A percentile compares a stretch with the other conserved stretches of the same genome.
Evolutionary conservation across 2,329 filamentous ascomycete genomes (phyloP).

Genomic region (Fusarium lyarnte): DNA sequence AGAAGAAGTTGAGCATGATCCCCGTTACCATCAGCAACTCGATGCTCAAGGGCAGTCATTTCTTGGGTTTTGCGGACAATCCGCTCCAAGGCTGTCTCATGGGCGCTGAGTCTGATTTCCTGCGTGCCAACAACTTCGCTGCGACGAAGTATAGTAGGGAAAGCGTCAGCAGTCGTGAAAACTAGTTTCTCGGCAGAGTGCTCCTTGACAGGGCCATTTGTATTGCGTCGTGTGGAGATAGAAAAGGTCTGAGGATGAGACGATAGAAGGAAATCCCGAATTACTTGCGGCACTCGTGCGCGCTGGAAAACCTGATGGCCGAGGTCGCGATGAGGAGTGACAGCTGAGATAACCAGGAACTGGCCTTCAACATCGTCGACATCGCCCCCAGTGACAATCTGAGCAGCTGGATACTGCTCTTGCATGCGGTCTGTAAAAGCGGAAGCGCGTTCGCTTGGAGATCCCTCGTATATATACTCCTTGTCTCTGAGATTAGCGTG

Average conservation of each 20-base stretch:
- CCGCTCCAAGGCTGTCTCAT: constrained; percentile 90
- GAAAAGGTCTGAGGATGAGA: constrained; percentile 83
- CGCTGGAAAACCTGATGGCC: constrained; percentile 87
- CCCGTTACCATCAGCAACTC: constrained; percentile 76
- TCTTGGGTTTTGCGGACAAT: constrained; percentile 92
- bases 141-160: constrained; percentile 89
- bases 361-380: constrained; percentile 89
- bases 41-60: constrained; percentile 78
- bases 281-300: constrained; percentile 81
- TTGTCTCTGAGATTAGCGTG: constrained; percentile 84
- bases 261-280: constrained; percentile 86
- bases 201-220: constrained; percentile 73
- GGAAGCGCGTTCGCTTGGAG: constrained; percentile 77
- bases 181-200: constrained; percentile 86
- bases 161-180: constrained; percentile 84
- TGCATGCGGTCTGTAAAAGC: constrained; percentile 93
- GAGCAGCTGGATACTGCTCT: constrained; percentile 85
- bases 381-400: constrained; percentile 75
- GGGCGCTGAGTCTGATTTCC: constrained; percentile 73
- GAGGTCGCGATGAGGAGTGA: constrained; percentile 85
- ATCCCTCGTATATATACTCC: constrained; percentile 90
- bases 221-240: constrained; percentile 76
- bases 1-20: constrained; percentile 74
- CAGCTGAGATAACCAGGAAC: constrained; percentile 82
- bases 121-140: constrained; percentile 82